phyloP scores from a whole-genome alignment of 1,284 basidiomycete species.

The Ustilago tritici region DNA sequence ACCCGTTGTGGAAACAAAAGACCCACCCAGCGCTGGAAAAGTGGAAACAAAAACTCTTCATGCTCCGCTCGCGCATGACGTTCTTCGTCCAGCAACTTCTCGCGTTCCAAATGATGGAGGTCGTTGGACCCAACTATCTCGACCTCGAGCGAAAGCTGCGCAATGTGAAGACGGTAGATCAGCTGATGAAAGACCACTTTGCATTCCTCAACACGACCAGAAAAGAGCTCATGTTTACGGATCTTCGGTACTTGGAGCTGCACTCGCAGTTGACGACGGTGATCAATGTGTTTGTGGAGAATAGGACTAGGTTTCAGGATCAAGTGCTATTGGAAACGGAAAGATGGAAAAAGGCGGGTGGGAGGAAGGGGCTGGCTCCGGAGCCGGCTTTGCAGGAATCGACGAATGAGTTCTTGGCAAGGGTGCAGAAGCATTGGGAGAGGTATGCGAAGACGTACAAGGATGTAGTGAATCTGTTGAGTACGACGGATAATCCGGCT shows the following conservation, averaged over 20 bases:
- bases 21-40: constrained; percentile 57
- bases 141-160: constrained; percentile 62
- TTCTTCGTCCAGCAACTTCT: constrained; percentile 68
- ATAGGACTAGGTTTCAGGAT: constrained; percentile 54
- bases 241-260: constrained; percentile 60
- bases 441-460: constrained; percentile 62
- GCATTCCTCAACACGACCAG: constrained; percentile 66
- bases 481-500: constrained; percentile 68
- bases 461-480: constrained; percentile 65
- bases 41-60: constrained; percentile 67
- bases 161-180: constrained; percentile 65
- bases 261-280: constrained; percentile 60
- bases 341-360: constrained; percentile 46
- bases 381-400: constrained; percentile 35
- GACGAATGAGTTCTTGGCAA: constrained; percentile 44
- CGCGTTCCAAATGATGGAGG: constrained; percentile 65
- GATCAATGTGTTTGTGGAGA: constrained; percentile 61
- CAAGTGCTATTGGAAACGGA: constrained; percentile 58
- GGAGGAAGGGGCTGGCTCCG: constrained; percentile 24
- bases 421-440: constrained; percentile 61
- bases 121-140: constrained; percentile 67
- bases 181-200: constrained; percentile 68
- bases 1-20: constrained; percentile 51
- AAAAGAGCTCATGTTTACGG: constrained; percentile 68
- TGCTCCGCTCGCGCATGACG: constrained; percentile 65